These are phyloP conservation scores for Suhomyces choctaworum DNA, from an alignment of 1,139 yeast genomes.

Conservation along the genomic window DNA sequence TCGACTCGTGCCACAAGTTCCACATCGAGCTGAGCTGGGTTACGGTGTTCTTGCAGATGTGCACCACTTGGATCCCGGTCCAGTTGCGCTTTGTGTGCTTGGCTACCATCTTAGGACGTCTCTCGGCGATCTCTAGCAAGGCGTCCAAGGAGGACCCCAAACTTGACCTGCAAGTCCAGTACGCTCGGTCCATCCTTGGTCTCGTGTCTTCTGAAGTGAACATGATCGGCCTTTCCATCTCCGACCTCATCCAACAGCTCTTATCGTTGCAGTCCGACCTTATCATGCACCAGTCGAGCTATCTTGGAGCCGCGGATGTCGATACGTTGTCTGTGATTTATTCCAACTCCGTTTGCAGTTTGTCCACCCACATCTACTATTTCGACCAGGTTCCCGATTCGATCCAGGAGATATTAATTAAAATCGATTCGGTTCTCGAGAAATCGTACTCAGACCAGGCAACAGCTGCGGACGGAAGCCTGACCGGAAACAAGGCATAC, in stretches of 20 bases:
- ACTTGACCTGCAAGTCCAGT: slow-evolving; percentile 44
- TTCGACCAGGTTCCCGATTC: slow-evolving; percentile 81
- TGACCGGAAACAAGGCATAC: slow-evolving; percentile 21
- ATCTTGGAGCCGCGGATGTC: slow-evolving; percentile 25
- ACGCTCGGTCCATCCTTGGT: slow-evolving; percentile 59
- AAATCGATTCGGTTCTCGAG: slow-evolving; percentile 37
- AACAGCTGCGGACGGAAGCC: slow-evolving; percentile 13
- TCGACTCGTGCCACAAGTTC: slow-evolving; percentile 33
- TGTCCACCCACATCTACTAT: slow-evolving; percentile 73
- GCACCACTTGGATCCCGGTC: slow-evolving; percentile 83
- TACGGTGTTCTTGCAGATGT: slow-evolving; percentile 56
- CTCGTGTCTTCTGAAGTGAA: slow-evolving; percentile 77
- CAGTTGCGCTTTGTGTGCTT: slow-evolving; percentile 77
- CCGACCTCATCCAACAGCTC: slow-evolving; percentile 71
- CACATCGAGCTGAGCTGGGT: slow-evolving; percentile 47
- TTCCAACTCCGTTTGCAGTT: slow-evolving; percentile 55
- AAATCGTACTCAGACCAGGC: slow-evolving; percentile 18
- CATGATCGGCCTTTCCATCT: slow-evolving; percentile 86
- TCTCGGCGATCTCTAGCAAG: slow-evolving; percentile 24
- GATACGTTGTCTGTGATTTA: slow-evolving; percentile 31
- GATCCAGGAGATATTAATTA: slow-evolving; percentile 53
- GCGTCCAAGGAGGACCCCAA: slow-evolving; percentile 22
- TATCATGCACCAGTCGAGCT: slow-evolving; percentile 29
- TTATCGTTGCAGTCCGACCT: slow-evolving; percentile 57
- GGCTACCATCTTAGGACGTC: slow-evolving; percentile 38